A percentile compares a stretch with the other conserved stretches of the same genome.
Conservation (phyloP, 352 stramenopile species). For the Phytophthora fragariaefolia region DNA sequence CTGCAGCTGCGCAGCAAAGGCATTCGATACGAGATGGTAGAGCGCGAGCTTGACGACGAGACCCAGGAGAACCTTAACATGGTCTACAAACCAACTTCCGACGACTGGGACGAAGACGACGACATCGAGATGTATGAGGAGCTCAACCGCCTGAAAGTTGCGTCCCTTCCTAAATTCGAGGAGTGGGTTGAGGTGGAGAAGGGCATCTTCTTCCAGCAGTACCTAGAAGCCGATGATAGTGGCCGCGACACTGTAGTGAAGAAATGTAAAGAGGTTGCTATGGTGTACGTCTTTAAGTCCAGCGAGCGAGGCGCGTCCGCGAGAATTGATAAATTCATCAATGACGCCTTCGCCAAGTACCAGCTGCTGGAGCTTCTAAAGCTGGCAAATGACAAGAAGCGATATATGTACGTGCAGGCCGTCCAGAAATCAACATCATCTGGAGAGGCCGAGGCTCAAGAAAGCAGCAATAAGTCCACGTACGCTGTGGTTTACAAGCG, state of each 20-base stretch:
- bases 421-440: conserved; percentile 15
- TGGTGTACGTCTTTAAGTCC: conserved; percentile 30
- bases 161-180: conserved; percentile 44
- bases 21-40: conserved; percentile 46
- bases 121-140: conserved; percentile 32
- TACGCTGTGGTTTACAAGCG: conserved; percentile 53
- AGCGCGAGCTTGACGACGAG: conserved; percentile 35
- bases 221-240: conserved; percentile 13
- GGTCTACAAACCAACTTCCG: conserved; percentile 6
- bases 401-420: conserved; percentile 56
- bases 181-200: conserved; percentile 52
- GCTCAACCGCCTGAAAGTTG: conserved; percentile 45
- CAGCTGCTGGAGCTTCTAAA: conserved; percentile 43
- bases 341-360: conserved; percentile 45
- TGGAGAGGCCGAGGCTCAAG: conserved; percentile 4
- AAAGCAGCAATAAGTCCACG: background rate
- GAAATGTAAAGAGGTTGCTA: conserved; percentile 21
- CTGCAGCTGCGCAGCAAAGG: conserved; percentile 39
- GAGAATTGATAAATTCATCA: conserved; percentile 51
- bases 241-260: conserved; percentile 4
- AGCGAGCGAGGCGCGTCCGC: conserved; percentile 30
- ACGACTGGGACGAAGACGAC: conserved; percentile 29
- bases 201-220: conserved; percentile 32
- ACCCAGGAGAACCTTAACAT: conserved; percentile 14
- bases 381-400: conserved; percentile 45